A percentile compares a stretch with the other conserved stretches of the same genome.
phyloP scores from a whole-genome alignment of 345 rosid genomes.

The Ceriops tagal region DNA sequence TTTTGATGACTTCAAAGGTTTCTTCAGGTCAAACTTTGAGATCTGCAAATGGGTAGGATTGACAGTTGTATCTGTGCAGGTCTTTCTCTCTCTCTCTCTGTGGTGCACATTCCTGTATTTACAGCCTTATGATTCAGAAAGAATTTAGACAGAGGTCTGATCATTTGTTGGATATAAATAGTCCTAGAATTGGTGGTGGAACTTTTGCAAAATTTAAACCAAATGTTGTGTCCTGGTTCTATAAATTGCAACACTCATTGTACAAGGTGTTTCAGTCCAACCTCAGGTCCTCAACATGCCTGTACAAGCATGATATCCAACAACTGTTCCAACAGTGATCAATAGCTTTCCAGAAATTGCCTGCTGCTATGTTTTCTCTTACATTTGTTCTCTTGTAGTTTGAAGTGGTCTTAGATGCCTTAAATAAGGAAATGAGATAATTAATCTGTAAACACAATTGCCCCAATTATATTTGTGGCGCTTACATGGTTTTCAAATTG shows the following conservation, averaged over 20 bases:
- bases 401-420: not conserved
- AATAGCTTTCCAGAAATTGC: not conserved
- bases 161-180: not conserved
- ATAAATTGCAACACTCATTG: no score
- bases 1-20: conserved; percentile 55
- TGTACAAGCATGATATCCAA: not conserved
- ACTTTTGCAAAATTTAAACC: not conserved
- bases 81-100: conserved; percentile 22
- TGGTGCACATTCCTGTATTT: not conserved
- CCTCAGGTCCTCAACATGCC: not conserved
- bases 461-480: not conserved
- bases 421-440: not conserved
- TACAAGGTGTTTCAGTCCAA: not conserved
- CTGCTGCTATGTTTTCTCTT: no score
- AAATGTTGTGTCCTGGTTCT: no score
- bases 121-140: not conserved
- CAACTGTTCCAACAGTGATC: not conserved
- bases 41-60: conserved; percentile 89
- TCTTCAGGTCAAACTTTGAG: conserved; percentile 59
- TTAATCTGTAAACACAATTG: not conserved
- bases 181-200: no score
- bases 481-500: conserved; percentile 1
- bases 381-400: no score
- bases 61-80: conserved; percentile 67
- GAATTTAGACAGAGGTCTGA: not conserved